A percentile compares a stretch with the other conserved stretches of the same genome.
phyloP scores from a whole-genome alignment of 257 asterid genomes.

The Jacaranda mimosifolia region DNA sequence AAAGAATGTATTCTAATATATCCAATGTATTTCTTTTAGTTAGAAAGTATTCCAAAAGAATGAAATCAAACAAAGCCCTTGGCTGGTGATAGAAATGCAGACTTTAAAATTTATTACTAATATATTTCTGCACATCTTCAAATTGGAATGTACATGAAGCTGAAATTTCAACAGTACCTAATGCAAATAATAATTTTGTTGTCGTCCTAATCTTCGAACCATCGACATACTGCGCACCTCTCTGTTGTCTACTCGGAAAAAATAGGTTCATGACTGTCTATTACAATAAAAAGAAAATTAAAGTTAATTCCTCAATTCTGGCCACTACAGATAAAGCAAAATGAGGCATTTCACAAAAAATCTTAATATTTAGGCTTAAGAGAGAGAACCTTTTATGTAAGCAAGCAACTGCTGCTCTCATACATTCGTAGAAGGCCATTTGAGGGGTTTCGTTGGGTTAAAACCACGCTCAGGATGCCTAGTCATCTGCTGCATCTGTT shows the following conservation, averaged over 20 bases:
- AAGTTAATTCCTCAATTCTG: slow-evolving; percentile 35
- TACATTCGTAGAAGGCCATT: slow-evolving; percentile 88
- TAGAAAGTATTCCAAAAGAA: too few species aligned
- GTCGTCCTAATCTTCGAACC: slow-evolving; percentile 99
- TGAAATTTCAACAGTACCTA: slow-evolving; percentile 51
- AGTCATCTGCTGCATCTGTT: slow-evolving; percentile 92
- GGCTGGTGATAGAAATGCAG: too few species aligned
- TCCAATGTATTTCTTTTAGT: too few species aligned
- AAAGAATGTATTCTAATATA: too few species aligned
- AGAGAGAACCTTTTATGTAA: slow-evolving; percentile 82
- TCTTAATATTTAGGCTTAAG: slow-evolving; percentile 14
- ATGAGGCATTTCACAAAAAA: slow-evolving; percentile 28
- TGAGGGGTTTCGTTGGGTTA: slow-evolving; percentile 71
- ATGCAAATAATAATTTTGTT: slow-evolving; percentile 87
- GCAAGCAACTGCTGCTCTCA: slow-evolving; percentile 84
- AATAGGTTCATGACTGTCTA: slow-evolving; percentile 93
- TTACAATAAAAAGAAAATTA: slow-evolving; percentile 35
- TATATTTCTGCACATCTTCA: not conserved
- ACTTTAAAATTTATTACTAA: slow-evolving; percentile 28
- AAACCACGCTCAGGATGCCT: slow-evolving; percentile 77
- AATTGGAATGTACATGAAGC: slow-evolving; percentile 9
- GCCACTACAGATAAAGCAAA: slow-evolving; percentile 30
- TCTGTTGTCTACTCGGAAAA: slow-evolving; percentile 95
- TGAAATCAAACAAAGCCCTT: too few species aligned
- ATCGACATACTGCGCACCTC: slow-evolving; percentile 98